Percentiles rank a stretch among this genome's conserved stretches.
Evolutionary conservation across 805 yeast genomes (phyloP).

Genomic region (Myxozyma udenii): DNA sequence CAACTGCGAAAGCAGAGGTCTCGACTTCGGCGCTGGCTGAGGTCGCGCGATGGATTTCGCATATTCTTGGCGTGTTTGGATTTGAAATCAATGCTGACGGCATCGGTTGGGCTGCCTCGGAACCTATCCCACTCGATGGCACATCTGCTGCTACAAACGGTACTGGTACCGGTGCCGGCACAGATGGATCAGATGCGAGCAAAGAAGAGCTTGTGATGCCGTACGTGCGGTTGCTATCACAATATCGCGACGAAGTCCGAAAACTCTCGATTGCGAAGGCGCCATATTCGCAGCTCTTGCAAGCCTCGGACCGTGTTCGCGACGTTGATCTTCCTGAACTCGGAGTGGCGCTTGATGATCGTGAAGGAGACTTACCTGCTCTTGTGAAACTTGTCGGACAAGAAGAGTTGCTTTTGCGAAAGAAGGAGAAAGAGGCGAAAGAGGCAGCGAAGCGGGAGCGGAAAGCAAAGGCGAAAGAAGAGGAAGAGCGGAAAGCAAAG

Average conservation of each 20-base stretch:
- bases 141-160: conserved; percentile 3
- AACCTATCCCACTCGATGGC: not conserved
- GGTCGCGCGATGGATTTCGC: conserved; percentile 65
- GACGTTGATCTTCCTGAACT: conserved; percentile 65
- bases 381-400: conserved; percentile 82
- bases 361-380: conserved; percentile 62
- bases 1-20: conserved; percentile 57
- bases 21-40: conserved; percentile 44
- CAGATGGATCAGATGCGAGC: conserved; percentile 25
- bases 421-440: conserved; percentile 54
- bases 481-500: conserved; percentile 51
- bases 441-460: conserved; percentile 58
- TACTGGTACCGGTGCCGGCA: conserved; percentile 37
- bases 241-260: conserved; percentile 81
- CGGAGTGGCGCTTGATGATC: conserved; percentile 86
- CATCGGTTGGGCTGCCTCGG: conserved; percentile 67
- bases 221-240: conserved; percentile 69
- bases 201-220: conserved; percentile 75
- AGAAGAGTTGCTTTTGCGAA: conserved; percentile 55
- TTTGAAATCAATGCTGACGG: conserved; percentile 48
- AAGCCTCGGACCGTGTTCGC: conserved; percentile 72
- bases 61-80: conserved; percentile 70
- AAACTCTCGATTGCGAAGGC: conserved; percentile 63
- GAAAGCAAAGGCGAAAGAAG: conserved; percentile 40
- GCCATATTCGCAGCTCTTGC: conserved; percentile 51